Conservation (phyloP, 495 filamentous ascomycete genomes). For the Bacidia gigantensis region DNA sequence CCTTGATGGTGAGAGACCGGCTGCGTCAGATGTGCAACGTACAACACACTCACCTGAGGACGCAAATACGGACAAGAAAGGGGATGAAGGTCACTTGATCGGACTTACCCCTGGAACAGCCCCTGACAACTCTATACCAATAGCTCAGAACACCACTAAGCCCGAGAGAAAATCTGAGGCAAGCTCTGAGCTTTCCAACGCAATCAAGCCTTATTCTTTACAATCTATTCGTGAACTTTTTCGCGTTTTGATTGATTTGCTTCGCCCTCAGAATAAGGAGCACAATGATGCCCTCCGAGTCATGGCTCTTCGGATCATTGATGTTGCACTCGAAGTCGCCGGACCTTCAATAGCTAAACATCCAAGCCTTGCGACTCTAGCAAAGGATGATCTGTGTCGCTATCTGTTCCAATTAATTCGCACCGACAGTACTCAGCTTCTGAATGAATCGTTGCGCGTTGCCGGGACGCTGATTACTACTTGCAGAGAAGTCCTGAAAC, state of each 20-base stretch:
- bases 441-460: slow-evolving; percentile 84
- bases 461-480: slow-evolving; percentile 83
- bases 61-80: too few relatives aligned
- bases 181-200: not conserved
- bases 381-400: slow-evolving; percentile 85
- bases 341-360: slow-evolving; percentile 92
- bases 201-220: slow-evolving; percentile 75
- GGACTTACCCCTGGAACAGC: too few relatives aligned
- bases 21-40: not conserved
- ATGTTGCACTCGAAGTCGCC: slow-evolving; percentile 92
- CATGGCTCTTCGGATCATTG: slow-evolving; percentile 93
- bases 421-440: slow-evolving; percentile 85
- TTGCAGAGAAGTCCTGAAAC: slow-evolving; percentile 79
- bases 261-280: slow-evolving; percentile 83
- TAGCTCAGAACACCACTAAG: not conserved
- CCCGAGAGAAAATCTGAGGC: not conserved
- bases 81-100: too few relatives aligned
- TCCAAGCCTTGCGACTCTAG: slow-evolving; percentile 72
- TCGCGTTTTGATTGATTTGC: slow-evolving; percentile 81
- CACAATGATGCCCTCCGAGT: slow-evolving; percentile 92
- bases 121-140: not conserved
- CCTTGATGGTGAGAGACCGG: not conserved
- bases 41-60: not conserved
- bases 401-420: slow-evolving; percentile 94
- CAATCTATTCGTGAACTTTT: slow-evolving; percentile 91